These are phyloP conservation scores for Rhynchospora breviuscula DNA, from an alignment of 176 grass and related monocot genomes.

Conservation along the genomic window DNA sequence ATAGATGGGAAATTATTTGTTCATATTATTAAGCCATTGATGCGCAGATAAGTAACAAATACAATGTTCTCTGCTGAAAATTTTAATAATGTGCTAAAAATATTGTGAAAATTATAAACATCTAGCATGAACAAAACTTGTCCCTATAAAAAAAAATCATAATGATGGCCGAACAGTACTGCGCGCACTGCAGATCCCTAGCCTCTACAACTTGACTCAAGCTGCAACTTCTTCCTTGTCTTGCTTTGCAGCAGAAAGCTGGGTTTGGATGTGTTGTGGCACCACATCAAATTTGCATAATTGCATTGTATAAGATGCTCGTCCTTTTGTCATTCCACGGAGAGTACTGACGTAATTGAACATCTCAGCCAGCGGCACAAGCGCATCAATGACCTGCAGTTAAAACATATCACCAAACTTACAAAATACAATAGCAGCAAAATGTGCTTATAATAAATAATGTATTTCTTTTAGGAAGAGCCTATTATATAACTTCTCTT, in stretches of 20 bases:
- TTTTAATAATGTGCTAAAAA: neutral
- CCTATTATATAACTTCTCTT: conserved; percentile 11
- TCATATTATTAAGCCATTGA: neutral
- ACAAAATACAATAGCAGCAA: neutral
- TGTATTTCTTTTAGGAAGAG: conserved; percentile 11
- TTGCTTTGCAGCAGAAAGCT: conserved; percentile 59
- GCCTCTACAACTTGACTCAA: conserved; percentile 39
- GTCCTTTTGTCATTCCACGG: conserved; percentile 88
- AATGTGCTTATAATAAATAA: neutral
- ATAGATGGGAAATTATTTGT: neutral
- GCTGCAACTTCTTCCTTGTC: conserved; percentile 45
- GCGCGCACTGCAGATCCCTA: conserved; percentile 6
- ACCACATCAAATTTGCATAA: conserved; percentile 84
- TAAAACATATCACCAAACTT: conserved; percentile 14
- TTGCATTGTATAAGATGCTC: conserved; percentile 92
- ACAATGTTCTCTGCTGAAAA: neutral
- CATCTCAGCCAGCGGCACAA: conserved; percentile 94
- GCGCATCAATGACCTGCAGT: conserved; percentile 65
- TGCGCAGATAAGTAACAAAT: neutral
- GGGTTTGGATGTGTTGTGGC: conserved; percentile 78
- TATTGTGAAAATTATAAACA: neutral
- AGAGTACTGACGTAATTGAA: conserved; percentile 91
- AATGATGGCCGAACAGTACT: conserved; percentile 36
- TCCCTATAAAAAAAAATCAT: neutral
- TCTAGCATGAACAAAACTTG: conserved; percentile 10